Base-by-base conservation (phyloP, 495 filamentous ascomycete species). In the Collariella sp. region DNA sequence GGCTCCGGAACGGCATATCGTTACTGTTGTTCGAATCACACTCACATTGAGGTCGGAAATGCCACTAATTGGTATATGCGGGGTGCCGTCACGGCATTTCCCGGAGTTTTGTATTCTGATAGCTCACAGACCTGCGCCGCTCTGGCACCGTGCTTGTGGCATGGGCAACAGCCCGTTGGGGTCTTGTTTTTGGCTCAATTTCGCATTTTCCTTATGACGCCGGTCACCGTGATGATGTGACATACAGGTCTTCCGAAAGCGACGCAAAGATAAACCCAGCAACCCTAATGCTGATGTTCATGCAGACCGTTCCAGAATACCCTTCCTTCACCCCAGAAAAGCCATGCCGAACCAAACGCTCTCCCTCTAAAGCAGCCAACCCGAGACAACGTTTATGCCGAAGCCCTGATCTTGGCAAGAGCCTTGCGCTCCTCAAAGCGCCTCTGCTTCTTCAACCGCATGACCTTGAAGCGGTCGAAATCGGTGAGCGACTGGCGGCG, bases 391-490 rank as follows among this genome's bases (percentile, higher is more conserved):
- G 26, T 55, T 69, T 67, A 78, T 56, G 75, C 72, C 46, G 72
- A 64, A 47, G 75, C 74, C 72, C 70, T 74, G 68, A 88, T 77
- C 79, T 91, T 90, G 62, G 88, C 85, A 62, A 87, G 76, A 62
- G 89, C 83, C 84, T 96, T 96, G 75, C 84, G 87, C 74, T 95
- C 84, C 80, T 95, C 91, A 79, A 89, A 96, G 68, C 91, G 85
- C 69, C 86, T 84, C 87, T 96, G 91, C 84, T 97, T 97, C 83
- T 86, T 89, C 76, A 96, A 79, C 71, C 89, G 80, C 81, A 97
- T 80, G 62, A 97, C 91, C 84, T 97, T 96, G 88, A 97, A 99
- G 68, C 93, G 85, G 81, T 99, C 94, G 71, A 99, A 97, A 80
- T 99, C 94, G 77, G 81, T 91, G 58, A 99, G 79, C 63, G 84